Evolutionary conservation across 179 eudicot species (phyloP).

Genomic region (Actinidia arguta): DNA sequence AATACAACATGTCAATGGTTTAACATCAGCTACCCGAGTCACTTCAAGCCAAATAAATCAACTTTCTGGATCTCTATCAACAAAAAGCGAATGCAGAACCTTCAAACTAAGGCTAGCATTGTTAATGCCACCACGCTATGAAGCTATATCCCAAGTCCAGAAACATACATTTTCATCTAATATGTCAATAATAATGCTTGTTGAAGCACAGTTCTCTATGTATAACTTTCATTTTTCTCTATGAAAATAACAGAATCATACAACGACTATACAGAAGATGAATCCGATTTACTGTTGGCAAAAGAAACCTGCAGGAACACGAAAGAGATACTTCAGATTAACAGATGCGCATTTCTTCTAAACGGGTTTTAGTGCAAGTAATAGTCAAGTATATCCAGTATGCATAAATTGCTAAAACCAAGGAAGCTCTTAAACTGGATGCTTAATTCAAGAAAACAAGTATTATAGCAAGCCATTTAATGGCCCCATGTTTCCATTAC

Average conservation of each 20-base stretch:
- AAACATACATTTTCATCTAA: neutral
- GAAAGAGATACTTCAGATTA: conserved; percentile 78
- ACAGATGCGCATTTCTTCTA: conserved; percentile 29
- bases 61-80: conserved; percentile 13
- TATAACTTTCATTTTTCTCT: conserved; percentile 25
- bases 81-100: neutral
- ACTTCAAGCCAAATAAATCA: neutral
- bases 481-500: conserved; percentile 7
- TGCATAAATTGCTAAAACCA: neutral
- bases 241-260: conserved; percentile 31
- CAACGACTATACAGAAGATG: conserved; percentile 53
- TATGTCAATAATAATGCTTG: neutral
- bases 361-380: neutral
- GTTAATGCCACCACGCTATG: conserved; percentile 12
- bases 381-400: neutral
- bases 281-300: conserved; percentile 62
- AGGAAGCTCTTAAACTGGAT: neutral
- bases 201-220: conserved; percentile 19
- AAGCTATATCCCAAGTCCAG: conserved; percentile 17
- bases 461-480: conserved; percentile 8
- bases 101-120: conserved; percentile 16
- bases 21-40: neutral
- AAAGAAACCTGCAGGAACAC: conserved; percentile 90
- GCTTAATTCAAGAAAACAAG: neutral
- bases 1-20: neutral